A percentile compares a stretch with the other conserved stretches of the same genome.
Conservation (phyloP, 1,139 yeast species). For the Pichia norvegensis region DNA sequence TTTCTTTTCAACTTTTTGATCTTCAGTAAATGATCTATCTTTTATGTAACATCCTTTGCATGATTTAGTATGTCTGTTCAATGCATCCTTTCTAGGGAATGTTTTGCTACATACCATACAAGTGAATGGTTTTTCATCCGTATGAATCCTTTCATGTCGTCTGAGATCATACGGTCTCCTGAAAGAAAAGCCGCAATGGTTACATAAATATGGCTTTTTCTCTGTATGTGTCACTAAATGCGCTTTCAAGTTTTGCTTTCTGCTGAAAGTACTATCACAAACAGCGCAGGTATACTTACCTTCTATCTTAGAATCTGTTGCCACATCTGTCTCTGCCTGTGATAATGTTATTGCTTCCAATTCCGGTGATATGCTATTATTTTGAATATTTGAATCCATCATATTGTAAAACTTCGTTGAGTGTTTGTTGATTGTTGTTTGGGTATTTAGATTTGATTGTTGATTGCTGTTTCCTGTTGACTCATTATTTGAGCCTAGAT, state of each 20-base stretch:
- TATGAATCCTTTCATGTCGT: slow-evolving; percentile 67
- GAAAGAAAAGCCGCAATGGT: slow-evolving; percentile 56
- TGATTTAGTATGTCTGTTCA: slow-evolving; percentile 49
- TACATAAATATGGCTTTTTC: slow-evolving; percentile 59
- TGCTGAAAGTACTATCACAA: slow-evolving; percentile 56
- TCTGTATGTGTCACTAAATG: slow-evolving; percentile 65
- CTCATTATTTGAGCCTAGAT: background rate
- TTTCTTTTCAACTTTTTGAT: background rate
- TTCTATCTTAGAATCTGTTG: background rate
- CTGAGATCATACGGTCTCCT: slow-evolving; percentile 70
- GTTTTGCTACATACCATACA: slow-evolving; percentile 57
- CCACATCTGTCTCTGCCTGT: background rate
- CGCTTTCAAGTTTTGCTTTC: slow-evolving; percentile 68
- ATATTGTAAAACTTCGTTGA: background rate
- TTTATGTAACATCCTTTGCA: slow-evolving; percentile 20
- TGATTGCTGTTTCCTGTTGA: background rate
- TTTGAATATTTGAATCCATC: background rate
- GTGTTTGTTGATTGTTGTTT: background rate
- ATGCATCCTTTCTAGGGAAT: slow-evolving; percentile 74
- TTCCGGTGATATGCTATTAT: background rate
- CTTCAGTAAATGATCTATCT: background rate
- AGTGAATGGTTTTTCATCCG: slow-evolving; percentile 64
- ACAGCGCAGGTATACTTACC: slow-evolving; percentile 38
- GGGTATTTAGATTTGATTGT: background rate
- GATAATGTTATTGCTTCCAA: background rate